Conservation (phyloP, 2,329 filamentous ascomycete species). For the Trichophyton equinum region DNA sequence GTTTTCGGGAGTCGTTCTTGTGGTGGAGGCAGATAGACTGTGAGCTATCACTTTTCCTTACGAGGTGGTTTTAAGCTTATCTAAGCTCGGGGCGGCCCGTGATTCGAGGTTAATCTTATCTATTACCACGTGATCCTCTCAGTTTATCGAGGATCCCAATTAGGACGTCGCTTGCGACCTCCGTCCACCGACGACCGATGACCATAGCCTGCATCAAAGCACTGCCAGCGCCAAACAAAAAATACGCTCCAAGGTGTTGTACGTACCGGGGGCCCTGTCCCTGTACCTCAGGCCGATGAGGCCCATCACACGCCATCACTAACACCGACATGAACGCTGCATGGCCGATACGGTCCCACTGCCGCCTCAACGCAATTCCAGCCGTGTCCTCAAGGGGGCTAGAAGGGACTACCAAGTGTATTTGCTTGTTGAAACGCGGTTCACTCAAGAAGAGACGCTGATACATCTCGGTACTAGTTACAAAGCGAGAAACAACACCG, state of each 20-base stretch:
- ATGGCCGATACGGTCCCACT: background rate
- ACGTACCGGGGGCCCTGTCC: background rate
- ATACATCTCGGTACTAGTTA: background rate
- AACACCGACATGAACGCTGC: background rate
- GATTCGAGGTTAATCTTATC: constrained; percentile 1
- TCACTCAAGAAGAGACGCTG: background rate
- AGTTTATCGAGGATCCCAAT: background rate
- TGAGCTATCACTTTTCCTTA: background rate
- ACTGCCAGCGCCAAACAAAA: background rate
- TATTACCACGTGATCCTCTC: background rate
- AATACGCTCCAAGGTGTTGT: background rate
- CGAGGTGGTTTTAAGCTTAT: constrained; percentile 4
- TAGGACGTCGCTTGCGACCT: background rate
- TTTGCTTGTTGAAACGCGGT: background rate
- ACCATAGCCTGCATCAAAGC: background rate
- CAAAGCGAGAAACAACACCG: background rate
- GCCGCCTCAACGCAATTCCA: background rate
- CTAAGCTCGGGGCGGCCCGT: background rate
- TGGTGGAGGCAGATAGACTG: background rate
- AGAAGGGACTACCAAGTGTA: background rate
- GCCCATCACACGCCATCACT: background rate
- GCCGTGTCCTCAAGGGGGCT: background rate
- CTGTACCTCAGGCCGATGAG: background rate
- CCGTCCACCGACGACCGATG: background rate
- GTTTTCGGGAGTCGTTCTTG: background rate